Conservation (phyloP, 1,284 basidiomycete genomes). For the Boletus sp. region DNA sequence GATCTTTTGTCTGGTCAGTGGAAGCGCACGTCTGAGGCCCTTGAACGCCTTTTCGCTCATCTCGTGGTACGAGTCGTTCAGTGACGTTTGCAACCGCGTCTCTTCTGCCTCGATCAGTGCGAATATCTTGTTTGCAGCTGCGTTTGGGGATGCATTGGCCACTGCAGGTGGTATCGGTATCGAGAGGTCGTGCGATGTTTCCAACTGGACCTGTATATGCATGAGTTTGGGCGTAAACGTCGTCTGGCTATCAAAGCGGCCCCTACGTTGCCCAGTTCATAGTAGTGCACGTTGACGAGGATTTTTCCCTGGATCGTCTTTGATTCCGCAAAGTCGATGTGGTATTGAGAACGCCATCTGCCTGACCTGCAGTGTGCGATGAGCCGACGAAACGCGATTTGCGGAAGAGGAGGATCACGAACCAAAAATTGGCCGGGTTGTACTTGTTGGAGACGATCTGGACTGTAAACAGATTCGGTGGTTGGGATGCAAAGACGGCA, state of each 20-base stretch:
- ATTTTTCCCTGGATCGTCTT: constrained; percentile 62
- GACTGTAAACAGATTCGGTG: constrained; percentile 55
- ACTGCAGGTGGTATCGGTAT: constrained; percentile 62
- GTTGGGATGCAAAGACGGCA: constrained; percentile 57
- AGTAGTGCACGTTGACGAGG: constrained; percentile 87
- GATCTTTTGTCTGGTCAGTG: constrained; percentile 87
- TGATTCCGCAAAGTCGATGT: constrained; percentile 49
- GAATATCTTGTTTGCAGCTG: constrained; percentile 69
- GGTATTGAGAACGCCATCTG: constrained; percentile 84
- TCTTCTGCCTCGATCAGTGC: constrained; percentile 81
- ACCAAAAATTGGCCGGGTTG: constrained; percentile 90
- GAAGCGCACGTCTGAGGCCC: constrained; percentile 80
- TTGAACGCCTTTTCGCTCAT: constrained; percentile 92
- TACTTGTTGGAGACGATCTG: constrained; percentile 92
- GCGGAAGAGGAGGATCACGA: neutral
- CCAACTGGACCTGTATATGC: constrained; percentile 75
- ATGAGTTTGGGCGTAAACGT: constrained; percentile 1
- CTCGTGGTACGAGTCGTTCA: constrained; percentile 78
- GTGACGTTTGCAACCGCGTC: constrained; percentile 66
- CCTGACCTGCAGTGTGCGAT: constrained; percentile 64
- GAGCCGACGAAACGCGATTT: neutral
- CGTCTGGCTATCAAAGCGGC: constrained; percentile 6
- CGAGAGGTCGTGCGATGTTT: constrained; percentile 65
- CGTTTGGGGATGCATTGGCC: constrained; percentile 44
- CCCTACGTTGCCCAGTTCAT: constrained; percentile 89